Conservation (phyloP, 768 basidiomycete species). For the Suillus alpinus region DNA sequence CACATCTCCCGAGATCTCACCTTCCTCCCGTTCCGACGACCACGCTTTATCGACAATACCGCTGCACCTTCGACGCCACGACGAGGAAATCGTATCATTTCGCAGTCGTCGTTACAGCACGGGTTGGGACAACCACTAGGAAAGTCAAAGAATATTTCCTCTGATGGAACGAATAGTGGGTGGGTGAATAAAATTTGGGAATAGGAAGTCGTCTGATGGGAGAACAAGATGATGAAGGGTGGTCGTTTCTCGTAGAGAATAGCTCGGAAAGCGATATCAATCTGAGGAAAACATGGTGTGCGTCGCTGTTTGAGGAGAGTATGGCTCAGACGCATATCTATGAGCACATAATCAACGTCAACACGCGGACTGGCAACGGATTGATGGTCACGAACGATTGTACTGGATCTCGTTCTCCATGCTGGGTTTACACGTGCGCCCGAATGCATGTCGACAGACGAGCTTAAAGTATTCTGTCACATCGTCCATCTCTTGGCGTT, state of each 20-base stretch:
- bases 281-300: conserved; percentile 80
- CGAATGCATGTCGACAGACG: conserved; percentile 63
- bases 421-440: conserved; percentile 58
- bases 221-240: conserved; percentile 75
- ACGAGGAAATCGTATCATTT: conserved; percentile 78
- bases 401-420: conserved; percentile 65
- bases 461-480: conserved; percentile 77
- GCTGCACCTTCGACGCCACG: conserved; percentile 59
- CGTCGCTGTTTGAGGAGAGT: conserved; percentile 65
- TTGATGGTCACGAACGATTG: conserved; percentile 52
- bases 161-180: conserved; percentile 63
- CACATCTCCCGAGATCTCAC: conserved; percentile 66
- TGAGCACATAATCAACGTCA: background rate
- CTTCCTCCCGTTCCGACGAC: conserved; percentile 46
- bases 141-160: conserved; percentile 73
- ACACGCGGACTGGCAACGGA: conserved; percentile 6
- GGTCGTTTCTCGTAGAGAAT: conserved; percentile 75
- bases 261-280: conserved; percentile 74
- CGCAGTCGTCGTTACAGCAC: conserved; percentile 77
- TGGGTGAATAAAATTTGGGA: conserved; percentile 82
- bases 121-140: conserved; percentile 79
- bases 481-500: conserved; percentile 79
- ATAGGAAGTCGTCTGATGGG: conserved; percentile 76
- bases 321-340: conserved; percentile 68
- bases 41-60: conserved; percentile 61